phyloP scores from a whole-genome alignment of 2,329 filamentous ascomycete genomes.

The Elsinoe arachidis region DNA sequence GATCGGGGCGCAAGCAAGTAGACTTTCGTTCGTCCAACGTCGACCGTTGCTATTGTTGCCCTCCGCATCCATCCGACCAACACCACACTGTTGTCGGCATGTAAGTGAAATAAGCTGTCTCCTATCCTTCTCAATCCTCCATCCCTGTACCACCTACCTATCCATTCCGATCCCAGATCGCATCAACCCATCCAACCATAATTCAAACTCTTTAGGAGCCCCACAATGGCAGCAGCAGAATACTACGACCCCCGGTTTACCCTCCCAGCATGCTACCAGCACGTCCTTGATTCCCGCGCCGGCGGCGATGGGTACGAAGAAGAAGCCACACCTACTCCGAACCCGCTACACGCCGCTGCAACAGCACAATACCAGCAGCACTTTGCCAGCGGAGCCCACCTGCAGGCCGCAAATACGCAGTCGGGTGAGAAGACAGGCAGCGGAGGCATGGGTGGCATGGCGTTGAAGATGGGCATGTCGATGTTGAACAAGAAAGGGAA shows the following conservation, averaged over 20 bases:
- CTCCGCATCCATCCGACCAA: background rate
- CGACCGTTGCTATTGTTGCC: conserved; percentile 6
- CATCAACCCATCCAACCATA: background rate
- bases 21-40: background rate
- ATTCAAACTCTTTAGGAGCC: background rate
- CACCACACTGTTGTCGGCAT: background rate
- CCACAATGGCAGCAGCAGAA: background rate
- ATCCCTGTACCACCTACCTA: background rate
- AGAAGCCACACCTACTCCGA: background rate
- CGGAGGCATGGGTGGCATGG: conserved; percentile 1
- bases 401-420: background rate
- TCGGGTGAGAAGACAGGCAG: background rate
- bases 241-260: conserved; percentile 5
- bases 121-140: background rate
- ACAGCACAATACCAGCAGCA: conserved; percentile 3
- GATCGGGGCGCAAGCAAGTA: background rate
- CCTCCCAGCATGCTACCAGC: background rate
- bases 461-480: conserved; percentile 1
- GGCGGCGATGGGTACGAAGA: background rate
- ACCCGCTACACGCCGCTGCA: background rate
- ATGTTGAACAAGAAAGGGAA: background rate
- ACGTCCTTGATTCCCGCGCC: background rate
- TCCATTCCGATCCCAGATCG: too few species aligned
- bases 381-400: background rate
- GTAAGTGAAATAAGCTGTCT: background rate